Conservation (phyloP, 352 stramenopile species). For the Globisporangium polare region DNA sequence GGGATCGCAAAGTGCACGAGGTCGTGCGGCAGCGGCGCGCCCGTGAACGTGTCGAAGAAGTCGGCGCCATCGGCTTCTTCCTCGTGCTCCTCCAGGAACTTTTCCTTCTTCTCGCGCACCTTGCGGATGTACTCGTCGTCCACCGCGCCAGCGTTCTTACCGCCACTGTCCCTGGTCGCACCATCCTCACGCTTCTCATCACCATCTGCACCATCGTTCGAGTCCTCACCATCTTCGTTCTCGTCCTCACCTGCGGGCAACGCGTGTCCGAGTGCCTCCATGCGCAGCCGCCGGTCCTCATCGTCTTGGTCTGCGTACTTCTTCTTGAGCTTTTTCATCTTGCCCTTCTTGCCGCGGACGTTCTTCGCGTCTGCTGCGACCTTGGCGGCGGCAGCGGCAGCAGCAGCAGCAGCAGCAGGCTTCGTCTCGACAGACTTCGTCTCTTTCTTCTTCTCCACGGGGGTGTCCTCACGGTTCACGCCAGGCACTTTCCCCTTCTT, state of each 20-base stretch:
- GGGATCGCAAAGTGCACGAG: conserved; percentile 88
- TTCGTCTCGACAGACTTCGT: conserved; percentile 24
- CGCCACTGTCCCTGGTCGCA: conserved; percentile 12
- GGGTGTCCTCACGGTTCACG: neutral
- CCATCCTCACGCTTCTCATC: neutral
- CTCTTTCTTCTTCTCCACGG: neutral
- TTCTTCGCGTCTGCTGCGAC: conserved; percentile 23
- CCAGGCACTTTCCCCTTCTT: conserved; percentile 55
- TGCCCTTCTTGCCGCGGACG: conserved; percentile 91
- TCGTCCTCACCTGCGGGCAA: conserved; percentile 23
- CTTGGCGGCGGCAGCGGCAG: conserved; percentile 11
- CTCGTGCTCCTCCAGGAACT: conserved; percentile 81
- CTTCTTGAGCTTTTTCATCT: conserved; percentile 93
- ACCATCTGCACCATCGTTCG: conserved; percentile 12
- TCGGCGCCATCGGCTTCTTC: conserved; percentile 69
- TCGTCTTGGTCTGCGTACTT: conserved; percentile 97
- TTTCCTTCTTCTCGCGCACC: conserved; percentile 80
- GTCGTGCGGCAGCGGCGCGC: conserved; percentile 71
- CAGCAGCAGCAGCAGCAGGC: neutral
- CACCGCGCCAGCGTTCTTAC: conserved; percentile 13
- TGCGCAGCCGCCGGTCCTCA: conserved; percentile 90
- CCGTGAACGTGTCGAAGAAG: conserved; percentile 87
- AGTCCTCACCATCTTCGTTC: conserved; percentile 16
- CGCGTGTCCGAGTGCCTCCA: conserved; percentile 86
- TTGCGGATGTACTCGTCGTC: conserved; percentile 66